Evolutionary conservation across 805 yeast species (phyloP), one percentile per base, ranked within the genome.

Genomic region (Yarrowia bubula): DNA sequence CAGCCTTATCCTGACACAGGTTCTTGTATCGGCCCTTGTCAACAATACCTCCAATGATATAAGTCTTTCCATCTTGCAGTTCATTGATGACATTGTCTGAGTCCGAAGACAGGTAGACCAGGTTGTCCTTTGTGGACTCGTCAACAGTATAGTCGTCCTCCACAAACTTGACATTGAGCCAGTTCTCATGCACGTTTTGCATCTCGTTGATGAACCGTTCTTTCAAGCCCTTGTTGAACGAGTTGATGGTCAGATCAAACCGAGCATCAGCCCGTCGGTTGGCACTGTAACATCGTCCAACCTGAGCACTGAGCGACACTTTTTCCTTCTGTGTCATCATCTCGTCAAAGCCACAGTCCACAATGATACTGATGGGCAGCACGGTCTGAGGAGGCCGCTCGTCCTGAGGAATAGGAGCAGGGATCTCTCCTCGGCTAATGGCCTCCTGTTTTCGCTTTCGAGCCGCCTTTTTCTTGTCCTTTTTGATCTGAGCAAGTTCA

Each of bases 31-130:
- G 83, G 67, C 96, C 96, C 75, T 93, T 93, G 75, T 93, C 99
- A 2, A 93, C 98, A 65, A 93, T 93, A 0, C 98, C 99, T 9
- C 99, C 99, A 58, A 93, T 86, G 47, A 93, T 84, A 70, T 93
- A 93, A 0, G 96, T 89, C 73, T 81, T 79, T 2, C 87, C 89
- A 5, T 85, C 84, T 67, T 87, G 85, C 64, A 93, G 78, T 31
- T 79, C 83, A 10, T 82, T 84, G 39, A 95, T 71, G 22, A 80
- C 84, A 8, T 87, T 88, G 8, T 86, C 89, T 0, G 97, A 87
- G 71, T 93, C 99, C 0, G 98, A 96, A 0, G 96, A 87, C 41
- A 93, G 77, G 71, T 95, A 93, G 0, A 90, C 81, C 44, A 77
- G 79, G 41, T 68, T 14, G 71, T 71, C 55, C 78, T 74, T 10